These are phyloP conservation scores for Pseudisothecium myosuroides DNA, from an alignment of 225 moss, liverwort and hornwort genomes.

Conservation along the genomic window DNA sequence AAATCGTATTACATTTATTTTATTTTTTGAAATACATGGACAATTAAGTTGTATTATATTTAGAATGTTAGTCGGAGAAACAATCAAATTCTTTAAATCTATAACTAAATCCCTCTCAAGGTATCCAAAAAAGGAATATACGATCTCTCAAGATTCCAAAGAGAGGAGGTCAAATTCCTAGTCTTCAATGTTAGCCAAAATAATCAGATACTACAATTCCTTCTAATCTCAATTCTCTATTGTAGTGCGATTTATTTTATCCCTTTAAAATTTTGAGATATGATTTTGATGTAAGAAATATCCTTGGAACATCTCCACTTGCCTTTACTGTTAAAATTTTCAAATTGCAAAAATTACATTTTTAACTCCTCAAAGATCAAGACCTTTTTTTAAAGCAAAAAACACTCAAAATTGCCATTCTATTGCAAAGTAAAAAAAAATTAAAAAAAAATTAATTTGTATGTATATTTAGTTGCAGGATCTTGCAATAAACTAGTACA, in stretches of 20 bases:
- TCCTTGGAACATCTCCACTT: fast-evolving
- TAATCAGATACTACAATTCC: background rate
- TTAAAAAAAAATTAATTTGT: background rate
- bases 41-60: no score
- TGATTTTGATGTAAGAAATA: background rate
- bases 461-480: fast-evolving
- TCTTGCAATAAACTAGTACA: background rate
- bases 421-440: background rate
- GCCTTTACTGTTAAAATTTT: fast-evolving
- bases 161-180: fast-evolving
- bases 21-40: no score
- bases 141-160: background rate
- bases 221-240: background rate
- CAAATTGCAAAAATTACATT: fast-evolving
- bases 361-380: background rate
- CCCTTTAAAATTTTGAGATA: background rate
- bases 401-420: fast-evolving
- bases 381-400: background rate
- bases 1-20: background rate
- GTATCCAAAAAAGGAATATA: background rate
- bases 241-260: no score
- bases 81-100: background rate
- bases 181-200: background rate
- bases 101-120: background rate
- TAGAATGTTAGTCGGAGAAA: fast-evolving